These are phyloP conservation scores for Rhizophagus prolifer DNA, from an alignment of 192 early-diverging fungal genomes.

Conservation along the genomic window DNA sequence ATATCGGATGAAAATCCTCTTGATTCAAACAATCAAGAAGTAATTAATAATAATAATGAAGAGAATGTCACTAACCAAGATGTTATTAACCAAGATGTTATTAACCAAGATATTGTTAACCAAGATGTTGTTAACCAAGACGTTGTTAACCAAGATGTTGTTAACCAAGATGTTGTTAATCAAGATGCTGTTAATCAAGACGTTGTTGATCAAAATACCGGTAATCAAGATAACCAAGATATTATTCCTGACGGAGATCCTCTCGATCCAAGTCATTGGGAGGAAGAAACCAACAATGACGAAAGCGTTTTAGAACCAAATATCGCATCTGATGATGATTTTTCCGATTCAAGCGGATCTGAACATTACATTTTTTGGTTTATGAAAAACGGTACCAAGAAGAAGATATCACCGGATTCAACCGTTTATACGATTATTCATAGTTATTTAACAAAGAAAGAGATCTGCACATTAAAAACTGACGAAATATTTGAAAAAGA, in stretches of 20 bases:
- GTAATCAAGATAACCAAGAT: background rate
- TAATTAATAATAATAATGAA: background rate
- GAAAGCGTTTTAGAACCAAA: background rate
- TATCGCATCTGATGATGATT: background rate
- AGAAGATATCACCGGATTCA: background rate
- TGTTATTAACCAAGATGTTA: background rate
- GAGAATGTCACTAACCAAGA: background rate
- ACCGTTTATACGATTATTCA: background rate
- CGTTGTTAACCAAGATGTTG: too few species aligned
- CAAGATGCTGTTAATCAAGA: background rate
- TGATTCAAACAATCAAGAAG: background rate
- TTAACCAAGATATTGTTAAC: background rate
- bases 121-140: background rate
- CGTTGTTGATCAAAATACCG: background rate
- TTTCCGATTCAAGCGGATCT: background rate
- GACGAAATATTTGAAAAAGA: background rate
- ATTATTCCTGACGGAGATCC: background rate
- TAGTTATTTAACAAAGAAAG: background rate
- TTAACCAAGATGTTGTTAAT: background rate
- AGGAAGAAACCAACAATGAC: background rate
- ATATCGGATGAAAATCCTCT: background rate
- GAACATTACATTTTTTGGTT: background rate
- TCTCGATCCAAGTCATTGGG: background rate
- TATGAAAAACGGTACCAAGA: background rate
- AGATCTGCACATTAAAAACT: background rate